Percentiles rank a stretch among this genome's conserved stretches.
Evolutionary conservation across 2,329 filamentous ascomycete genomes (phyloP).

Genomic region (Fusarium sp.): DNA sequence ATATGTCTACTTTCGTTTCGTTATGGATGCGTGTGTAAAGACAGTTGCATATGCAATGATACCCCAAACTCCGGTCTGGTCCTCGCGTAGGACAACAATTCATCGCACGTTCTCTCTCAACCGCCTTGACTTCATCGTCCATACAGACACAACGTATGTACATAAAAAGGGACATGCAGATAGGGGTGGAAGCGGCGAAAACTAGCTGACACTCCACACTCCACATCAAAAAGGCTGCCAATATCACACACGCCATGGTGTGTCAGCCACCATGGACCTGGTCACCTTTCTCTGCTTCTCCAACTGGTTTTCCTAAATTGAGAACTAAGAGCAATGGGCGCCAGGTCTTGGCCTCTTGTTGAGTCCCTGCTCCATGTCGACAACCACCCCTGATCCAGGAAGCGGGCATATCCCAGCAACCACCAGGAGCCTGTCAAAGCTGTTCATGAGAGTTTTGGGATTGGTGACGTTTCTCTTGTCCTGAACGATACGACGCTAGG

Average conservation of each 20-base stretch:
- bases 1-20: conserved; percentile 32
- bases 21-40: conserved; percentile 44
- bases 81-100: conserved; percentile 44
- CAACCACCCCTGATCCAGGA: conserved; percentile 41
- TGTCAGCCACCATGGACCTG: conserved; percentile 31
- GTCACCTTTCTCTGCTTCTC: conserved; percentile 30
- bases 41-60: conserved; percentile 44
- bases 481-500: conserved; percentile 40
- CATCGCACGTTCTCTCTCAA: conserved; percentile 45
- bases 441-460: conserved; percentile 36
- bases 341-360: conserved; percentile 40
- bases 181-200: conserved; percentile 33
- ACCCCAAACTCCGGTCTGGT: conserved; percentile 42
- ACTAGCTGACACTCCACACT: conserved; percentile 35
- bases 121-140: conserved; percentile 35
- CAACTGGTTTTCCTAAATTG: conserved; percentile 44
- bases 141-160: conserved; percentile 13
- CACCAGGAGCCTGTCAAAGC: conserved; percentile 46
- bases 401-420: conserved; percentile 43
- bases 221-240: conserved; percentile 28
- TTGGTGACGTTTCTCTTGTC: conserved; percentile 45
- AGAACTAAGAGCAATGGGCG: conserved; percentile 42
- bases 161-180: conserved; percentile 29
- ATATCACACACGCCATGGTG: conserved; percentile 38
- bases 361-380: conserved; percentile 44